Conservation (phyloP, 129 eudicot genomes). For the Flaveria sonorensis region DNA sequence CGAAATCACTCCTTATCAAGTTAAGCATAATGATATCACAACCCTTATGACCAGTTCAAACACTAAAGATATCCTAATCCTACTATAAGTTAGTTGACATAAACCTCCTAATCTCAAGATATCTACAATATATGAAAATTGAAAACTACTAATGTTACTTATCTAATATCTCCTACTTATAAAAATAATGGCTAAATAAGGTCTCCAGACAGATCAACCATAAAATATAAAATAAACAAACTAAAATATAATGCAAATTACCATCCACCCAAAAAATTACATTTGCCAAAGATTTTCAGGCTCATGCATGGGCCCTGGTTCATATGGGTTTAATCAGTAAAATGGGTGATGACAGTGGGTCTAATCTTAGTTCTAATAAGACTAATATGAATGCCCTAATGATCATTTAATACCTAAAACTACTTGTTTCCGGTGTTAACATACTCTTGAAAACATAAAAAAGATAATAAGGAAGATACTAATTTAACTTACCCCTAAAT, state of each 20-base stretch:
- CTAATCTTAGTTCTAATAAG: neutral
- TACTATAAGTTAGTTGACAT: neutral
- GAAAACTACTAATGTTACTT: neutral
- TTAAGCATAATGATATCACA: neutral
- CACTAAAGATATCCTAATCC: conserved; percentile 4
- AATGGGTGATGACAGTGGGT: neutral
- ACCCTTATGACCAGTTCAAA: neutral
- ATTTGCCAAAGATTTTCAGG: neutral
- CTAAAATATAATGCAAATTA: neutral
- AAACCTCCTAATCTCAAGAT: neutral
- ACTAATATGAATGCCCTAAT: neutral
- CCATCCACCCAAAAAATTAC: neutral
- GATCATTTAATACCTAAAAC: neutral
- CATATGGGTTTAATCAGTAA: neutral
- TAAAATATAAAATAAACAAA: neutral
- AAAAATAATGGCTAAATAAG: neutral
- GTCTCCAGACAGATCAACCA: neutral
- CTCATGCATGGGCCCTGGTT: neutral
- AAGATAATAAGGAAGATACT: neutral
- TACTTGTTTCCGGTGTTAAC: neutral
- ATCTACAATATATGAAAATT: neutral
- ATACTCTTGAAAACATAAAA: neutral
- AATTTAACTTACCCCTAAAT: neutral
- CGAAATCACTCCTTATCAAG: neutral
- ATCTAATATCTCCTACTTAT: neutral